phyloP scores from a whole-genome alignment of 2,329 filamentous ascomycete genomes.

The Monosporascus cannonballus region DNA sequence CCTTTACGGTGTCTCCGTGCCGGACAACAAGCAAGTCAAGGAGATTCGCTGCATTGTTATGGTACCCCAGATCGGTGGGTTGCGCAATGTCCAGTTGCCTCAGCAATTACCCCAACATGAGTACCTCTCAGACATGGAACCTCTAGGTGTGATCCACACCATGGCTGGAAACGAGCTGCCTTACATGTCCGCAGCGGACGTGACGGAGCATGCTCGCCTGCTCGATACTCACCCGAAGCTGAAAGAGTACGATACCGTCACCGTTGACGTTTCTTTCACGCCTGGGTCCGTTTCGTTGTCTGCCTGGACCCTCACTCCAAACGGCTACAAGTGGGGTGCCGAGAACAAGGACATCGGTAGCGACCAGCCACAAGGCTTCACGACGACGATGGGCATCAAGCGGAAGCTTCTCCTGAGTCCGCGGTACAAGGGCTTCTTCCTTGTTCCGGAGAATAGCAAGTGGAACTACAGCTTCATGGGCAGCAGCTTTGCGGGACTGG shows the following conservation, averaged over 20 bases:
- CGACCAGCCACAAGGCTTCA: conserved; percentile 92
- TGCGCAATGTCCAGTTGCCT: conserved; percentile 85
- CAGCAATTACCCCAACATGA: conserved; percentile 89
- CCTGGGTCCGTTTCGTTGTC: conserved; percentile 92
- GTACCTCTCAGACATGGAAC: conserved; percentile 79
- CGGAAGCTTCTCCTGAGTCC: conserved; percentile 90
- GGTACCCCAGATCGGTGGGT: conserved; percentile 92
- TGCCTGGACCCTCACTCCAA: conserved; percentile 86
- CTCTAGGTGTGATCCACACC: conserved; percentile 91
- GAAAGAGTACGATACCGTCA: conserved; percentile 85
- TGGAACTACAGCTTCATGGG: conserved; percentile 99
- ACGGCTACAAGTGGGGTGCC: conserved; percentile 93
- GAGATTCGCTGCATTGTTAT: conserved; percentile 96
- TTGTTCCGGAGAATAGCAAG: conserved; percentile 80
- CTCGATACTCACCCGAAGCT: conserved; percentile 76
- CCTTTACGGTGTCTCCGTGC: conserved; percentile 85
- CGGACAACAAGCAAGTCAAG: conserved; percentile 94
- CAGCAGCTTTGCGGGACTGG: conserved; percentile 74
- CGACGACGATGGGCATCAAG: conserved; percentile 88
- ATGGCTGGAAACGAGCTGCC: conserved; percentile 89
- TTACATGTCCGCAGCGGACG: conserved; percentile 93
- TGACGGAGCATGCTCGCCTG: conserved; percentile 86
- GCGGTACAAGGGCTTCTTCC: conserved; percentile 90
- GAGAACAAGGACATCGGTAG: conserved; percentile 91
- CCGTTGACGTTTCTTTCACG: conserved; percentile 93